Evolutionary conservation across 306 rosid genomes (phyloP), one percentile per base, ranked within the genome.

Genomic region (Elaeagnus macrophylla): DNA sequence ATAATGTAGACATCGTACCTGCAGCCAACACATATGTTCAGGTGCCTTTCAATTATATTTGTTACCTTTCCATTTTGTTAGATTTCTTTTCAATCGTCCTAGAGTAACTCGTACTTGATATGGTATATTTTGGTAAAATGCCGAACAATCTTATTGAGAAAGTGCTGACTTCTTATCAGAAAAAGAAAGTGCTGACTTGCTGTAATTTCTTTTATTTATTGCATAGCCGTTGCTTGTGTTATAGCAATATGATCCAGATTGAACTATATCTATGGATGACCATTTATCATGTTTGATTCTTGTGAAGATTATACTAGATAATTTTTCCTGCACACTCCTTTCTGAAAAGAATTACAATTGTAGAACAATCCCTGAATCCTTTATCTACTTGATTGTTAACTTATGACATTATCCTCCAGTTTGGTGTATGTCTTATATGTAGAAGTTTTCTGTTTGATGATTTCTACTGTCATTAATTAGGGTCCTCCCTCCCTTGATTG

Each of bases 1-100:
- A 81, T 77, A 81, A 81, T 60, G 57, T 18, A 45, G 74, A 86
- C 32, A 10, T 86, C 66, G 80, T 86, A 53, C 84, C 97, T 15
- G 94, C 94, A 56, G 95, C 95, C 53, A 83, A 79, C 75, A 76
- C 79, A 25, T 90, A 86, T 51, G 83, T 86, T 53, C 95, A 90
- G 97, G 97, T 90, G 59, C 57, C 8, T 40, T 47, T 60, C 16
- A 39, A 12, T 36, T 39, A 8, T 17, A 14, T 55, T 1, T 55
- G 6, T 6, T 25, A 25, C 10, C 40, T 51, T 9, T 60, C 12
- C 12, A 12, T 59, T 44, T 50, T 32, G n/a, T 56, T 25, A 8
- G 12, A 62, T 51, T n/a, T 39, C 13, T 15, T 37, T 47, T 18
- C 36, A 20, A 9, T 42, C 58, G 42, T 25, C 47, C 3, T 25